phyloP scores from a whole-genome alignment of 2,329 filamentous ascomycete species.

The Elsinoe australis region DNA sequence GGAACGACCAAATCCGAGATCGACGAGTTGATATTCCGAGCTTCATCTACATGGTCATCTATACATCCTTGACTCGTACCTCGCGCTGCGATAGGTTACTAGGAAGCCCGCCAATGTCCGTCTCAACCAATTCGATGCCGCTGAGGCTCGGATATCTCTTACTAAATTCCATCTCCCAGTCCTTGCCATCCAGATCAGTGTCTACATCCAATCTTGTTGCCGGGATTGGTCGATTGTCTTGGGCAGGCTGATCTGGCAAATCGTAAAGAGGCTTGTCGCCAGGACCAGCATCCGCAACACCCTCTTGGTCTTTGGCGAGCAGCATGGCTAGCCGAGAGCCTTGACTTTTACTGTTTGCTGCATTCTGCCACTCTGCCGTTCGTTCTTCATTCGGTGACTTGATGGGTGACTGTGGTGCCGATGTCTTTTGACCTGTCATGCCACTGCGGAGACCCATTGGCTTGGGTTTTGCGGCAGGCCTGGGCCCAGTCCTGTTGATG shows the following conservation, averaged over 20 bases:
- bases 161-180: slow-evolving; percentile 64
- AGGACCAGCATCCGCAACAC: slow-evolving; percentile 27
- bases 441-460: slow-evolving; percentile 1
- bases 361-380: slow-evolving; percentile 31
- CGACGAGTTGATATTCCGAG: neutral
- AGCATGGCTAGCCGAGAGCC: slow-evolving; percentile 28
- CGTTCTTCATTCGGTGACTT: slow-evolving; percentile 3
- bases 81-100: slow-evolving; percentile 14
- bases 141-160: slow-evolving; percentile 80
- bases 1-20: too few relatives aligned
- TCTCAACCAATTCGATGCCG: slow-evolving; percentile 79
- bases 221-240: neutral
- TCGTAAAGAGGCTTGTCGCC: slow-evolving; percentile 20
- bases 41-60: slow-evolving; percentile 12
- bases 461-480: slow-evolving; percentile 19
- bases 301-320: slow-evolving; percentile 32
- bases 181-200: slow-evolving; percentile 39
- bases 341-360: slow-evolving; percentile 23
- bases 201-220: slow-evolving; percentile 25
- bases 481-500: slow-evolving; percentile 18
- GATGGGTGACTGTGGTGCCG: slow-evolving; percentile 9
- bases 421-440: slow-evolving; percentile 3
- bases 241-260: slow-evolving; percentile 7
- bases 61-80: slow-evolving; percentile 19
- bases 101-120: slow-evolving; percentile 22